Conservation (phyloP, 306 rosid genomes). For the Canavalia ensiformis region DNA sequence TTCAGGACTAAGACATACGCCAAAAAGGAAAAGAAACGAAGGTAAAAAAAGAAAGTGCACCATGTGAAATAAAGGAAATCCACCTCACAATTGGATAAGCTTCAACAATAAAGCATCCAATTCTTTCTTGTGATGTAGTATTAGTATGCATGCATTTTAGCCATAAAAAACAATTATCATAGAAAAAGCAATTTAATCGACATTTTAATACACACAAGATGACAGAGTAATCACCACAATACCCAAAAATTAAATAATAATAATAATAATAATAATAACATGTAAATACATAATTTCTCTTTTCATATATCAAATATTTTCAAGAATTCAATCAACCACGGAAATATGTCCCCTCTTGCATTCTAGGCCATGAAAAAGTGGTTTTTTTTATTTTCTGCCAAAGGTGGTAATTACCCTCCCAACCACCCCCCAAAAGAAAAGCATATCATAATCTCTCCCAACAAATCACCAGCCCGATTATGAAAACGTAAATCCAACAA, state of each 20-base stretch:
- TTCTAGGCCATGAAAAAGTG: slow-evolving; percentile 26
- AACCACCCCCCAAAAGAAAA: neutral
- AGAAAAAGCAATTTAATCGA: slow-evolving; percentile 32
- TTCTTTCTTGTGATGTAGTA: slow-evolving; percentile 46
- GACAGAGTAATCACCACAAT: slow-evolving; percentile 12
- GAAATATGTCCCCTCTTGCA: slow-evolving; percentile 2
- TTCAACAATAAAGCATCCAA: slow-evolving; percentile 49
- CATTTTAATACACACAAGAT: slow-evolving; percentile 37
- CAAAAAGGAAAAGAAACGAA: slow-evolving; percentile 47
- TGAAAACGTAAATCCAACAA: slow-evolving; percentile 28
- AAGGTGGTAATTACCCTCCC: slow-evolving; percentile 27
- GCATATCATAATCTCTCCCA: slow-evolving; percentile 8
- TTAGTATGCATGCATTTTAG: slow-evolving; percentile 34
- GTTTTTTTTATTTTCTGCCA: slow-evolving; percentile 21
- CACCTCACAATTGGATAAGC: slow-evolving; percentile 51
- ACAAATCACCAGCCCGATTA: slow-evolving; percentile 35
- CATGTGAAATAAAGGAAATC: slow-evolving; percentile 50
- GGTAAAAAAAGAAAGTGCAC: slow-evolving; percentile 42
- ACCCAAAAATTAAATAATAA: neutral
- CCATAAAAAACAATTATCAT: slow-evolving; percentile 36
- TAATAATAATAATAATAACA: neutral
- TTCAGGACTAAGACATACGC: slow-evolving; percentile 47
- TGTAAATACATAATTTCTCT: neutral
- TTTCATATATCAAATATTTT: neutral
- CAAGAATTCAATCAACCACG: slow-evolving; percentile 4